A percentile compares a stretch with the other conserved stretches of the same genome.
Evolutionary conservation across 805 yeast genomes (phyloP).

Genomic region (Danielia reshetovae): DNA sequence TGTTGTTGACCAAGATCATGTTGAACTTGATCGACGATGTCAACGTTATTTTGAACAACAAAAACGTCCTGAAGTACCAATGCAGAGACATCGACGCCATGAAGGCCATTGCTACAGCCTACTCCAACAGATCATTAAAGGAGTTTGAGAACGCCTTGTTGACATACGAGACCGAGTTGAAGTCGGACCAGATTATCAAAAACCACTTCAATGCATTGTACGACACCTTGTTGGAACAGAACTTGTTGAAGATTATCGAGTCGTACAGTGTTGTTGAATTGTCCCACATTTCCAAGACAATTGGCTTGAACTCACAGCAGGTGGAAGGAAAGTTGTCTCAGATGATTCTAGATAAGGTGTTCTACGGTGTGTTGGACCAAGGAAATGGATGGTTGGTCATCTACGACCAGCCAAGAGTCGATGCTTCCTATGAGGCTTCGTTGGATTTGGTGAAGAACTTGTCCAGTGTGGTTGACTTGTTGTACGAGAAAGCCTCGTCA

Average conservation of each 20-base stretch:
- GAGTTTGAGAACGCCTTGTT: constrained; percentile 85
- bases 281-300: constrained; percentile 77
- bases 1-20: constrained; percentile 93
- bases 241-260: constrained; percentile 89
- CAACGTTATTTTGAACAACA: constrained; percentile 69
- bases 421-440: constrained; percentile 83
- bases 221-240: constrained; percentile 89
- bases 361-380: constrained; percentile 94
- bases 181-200: constrained; percentile 82
- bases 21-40: constrained; percentile 82
- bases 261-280: constrained; percentile 96
- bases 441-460: constrained; percentile 83
- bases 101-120: constrained; percentile 89
- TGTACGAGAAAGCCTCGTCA: constrained; percentile 90
- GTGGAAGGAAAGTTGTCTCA: constrained; percentile 93
- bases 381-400: constrained; percentile 97
- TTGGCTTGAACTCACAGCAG: constrained; percentile 82
- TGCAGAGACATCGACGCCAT: constrained; percentile 91
- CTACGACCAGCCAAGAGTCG: constrained; percentile 84
- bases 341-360: constrained; percentile 94
- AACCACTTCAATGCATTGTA: constrained; percentile 90
- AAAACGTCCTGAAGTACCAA: constrained; percentile 62
- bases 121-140: constrained; percentile 81
- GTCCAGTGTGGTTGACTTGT: constrained; percentile 81
- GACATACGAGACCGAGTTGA: constrained; percentile 67